Conservation (phyloP, 352 stramenopile genomes). For the Pythium dissimile region DNA sequence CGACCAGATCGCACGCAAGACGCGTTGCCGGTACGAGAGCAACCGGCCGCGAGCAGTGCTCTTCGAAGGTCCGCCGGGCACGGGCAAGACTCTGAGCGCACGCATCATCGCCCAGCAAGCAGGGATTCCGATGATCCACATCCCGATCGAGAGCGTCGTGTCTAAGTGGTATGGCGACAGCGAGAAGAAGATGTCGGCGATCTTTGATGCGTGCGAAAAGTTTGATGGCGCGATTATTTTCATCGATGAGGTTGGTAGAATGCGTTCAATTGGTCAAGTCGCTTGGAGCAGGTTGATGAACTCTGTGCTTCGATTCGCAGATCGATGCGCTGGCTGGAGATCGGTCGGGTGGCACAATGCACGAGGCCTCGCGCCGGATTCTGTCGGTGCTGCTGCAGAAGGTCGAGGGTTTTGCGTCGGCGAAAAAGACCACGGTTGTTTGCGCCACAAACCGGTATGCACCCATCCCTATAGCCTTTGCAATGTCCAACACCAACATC, state of each 20-base stretch:
- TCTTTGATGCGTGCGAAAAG: slow-evolving; percentile 93
- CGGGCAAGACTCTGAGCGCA: slow-evolving; percentile 91
- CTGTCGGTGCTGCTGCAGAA: slow-evolving; percentile 91
- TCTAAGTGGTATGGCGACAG: slow-evolving; percentile 95
- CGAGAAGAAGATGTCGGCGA: slow-evolving; percentile 93
- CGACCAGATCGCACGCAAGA: slow-evolving; percentile 88
- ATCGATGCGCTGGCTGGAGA: slow-evolving; percentile 90
- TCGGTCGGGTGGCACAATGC: slow-evolving; percentile 85
- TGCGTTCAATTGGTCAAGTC: neutral
- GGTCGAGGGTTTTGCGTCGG: slow-evolving; percentile 91
- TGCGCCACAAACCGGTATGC: slow-evolving; percentile 87
- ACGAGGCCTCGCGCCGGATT: slow-evolving; percentile 91
- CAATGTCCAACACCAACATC: neutral
- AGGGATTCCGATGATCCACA: slow-evolving; percentile 91
- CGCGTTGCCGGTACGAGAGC: slow-evolving; percentile 84
- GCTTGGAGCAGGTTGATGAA: neutral
- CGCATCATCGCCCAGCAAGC: slow-evolving; percentile 93
- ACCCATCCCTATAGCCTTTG: slow-evolving; percentile 1
- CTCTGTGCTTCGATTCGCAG: slow-evolving; percentile 18
- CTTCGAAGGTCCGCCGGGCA: slow-evolving; percentile 93
- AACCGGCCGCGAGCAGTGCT: slow-evolving; percentile 89
- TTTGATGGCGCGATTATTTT: slow-evolving; percentile 93
- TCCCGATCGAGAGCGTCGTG: slow-evolving; percentile 92
- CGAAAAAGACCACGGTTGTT: slow-evolving; percentile 91
- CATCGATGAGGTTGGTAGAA: slow-evolving; percentile 83